These are phyloP conservation scores for Citrus inodora DNA, from an alignment of 345 rosid species.

Conservation along the genomic window DNA sequence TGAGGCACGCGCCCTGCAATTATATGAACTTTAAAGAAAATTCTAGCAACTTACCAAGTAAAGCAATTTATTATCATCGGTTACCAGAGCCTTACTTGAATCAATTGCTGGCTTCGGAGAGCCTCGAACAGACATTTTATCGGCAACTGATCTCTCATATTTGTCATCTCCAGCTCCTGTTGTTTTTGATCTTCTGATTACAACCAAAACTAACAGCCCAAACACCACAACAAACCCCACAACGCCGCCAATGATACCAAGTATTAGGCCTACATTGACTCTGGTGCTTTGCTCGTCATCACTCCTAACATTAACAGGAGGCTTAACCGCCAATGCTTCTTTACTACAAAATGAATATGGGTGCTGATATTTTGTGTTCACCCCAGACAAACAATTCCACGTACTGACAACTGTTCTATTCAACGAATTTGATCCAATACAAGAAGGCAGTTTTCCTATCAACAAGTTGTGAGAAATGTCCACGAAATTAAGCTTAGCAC, in stretches of 20 bases:
- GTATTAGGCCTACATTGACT: conserved; percentile 43
- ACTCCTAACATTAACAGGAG: conserved; percentile 24
- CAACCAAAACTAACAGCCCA: conserved; percentile 39
- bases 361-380: conserved; percentile 54
- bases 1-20: conserved; percentile 74
- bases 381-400: conserved; percentile 73
- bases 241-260: conserved; percentile 59
- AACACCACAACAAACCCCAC: conserved; percentile 35
- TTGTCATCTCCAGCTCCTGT: conserved; percentile 25
- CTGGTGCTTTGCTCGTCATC: conserved; percentile 24
- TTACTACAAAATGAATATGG: conserved; percentile 65
- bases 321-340: conserved; percentile 75
- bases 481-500: conserved; percentile 39
- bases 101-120: conserved; percentile 50
- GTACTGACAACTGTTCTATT: conserved; percentile 59
- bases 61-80: too few relatives aligned
- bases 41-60: not conserved
- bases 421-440: conserved; percentile 40
- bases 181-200: conserved; percentile 43
- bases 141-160: conserved; percentile 34
- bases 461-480: conserved; percentile 74
- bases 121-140: conserved; percentile 50
- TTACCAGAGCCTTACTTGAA: conserved; percentile 45
- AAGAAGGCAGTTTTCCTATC: conserved; percentile 63
- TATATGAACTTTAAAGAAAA: not conserved